Conservation (phyloP, 345 rosid genomes). For the Lenwebbia sp. region DNA sequence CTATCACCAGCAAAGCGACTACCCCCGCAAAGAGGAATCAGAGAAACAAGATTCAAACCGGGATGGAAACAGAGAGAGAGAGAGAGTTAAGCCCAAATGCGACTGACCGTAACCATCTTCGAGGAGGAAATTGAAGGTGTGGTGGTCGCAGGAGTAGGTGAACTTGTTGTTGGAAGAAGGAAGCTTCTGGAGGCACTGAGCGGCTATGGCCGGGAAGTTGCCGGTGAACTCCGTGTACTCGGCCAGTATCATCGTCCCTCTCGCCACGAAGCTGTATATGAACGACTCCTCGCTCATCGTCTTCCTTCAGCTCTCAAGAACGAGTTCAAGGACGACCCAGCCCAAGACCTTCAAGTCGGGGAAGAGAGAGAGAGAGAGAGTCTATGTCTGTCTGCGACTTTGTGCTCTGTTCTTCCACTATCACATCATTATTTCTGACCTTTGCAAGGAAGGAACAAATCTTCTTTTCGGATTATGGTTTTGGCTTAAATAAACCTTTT, state of each 20-base stretch:
- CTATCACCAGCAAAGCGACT: neutral
- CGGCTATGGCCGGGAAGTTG: conserved; percentile 92
- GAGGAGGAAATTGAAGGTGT: conserved; percentile 90
- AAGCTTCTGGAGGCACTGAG: conserved; percentile 84
- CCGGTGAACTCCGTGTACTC: conserved; percentile 98
- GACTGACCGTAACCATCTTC: conserved; percentile 81
- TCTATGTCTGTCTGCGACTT: neutral
- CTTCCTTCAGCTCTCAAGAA: neutral
- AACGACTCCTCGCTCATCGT: conserved; percentile 81
- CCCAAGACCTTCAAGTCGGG: neutral
- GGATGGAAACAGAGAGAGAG: neutral
- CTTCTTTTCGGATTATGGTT: neutral
- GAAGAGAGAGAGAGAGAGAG: neutral
- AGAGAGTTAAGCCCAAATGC: too few species aligned
- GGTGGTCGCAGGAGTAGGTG: conserved; percentile 97
- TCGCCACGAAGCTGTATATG: conserved; percentile 94
- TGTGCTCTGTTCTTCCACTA: neutral
- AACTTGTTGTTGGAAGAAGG: conserved; percentile 91
- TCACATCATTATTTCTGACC: neutral
- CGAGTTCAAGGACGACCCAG: neutral
- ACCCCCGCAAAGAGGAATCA: neutral
- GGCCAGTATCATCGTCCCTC: conserved; percentile 85
- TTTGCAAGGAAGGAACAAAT: neutral
- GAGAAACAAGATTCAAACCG: neutral
- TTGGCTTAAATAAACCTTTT: neutral